phyloP scores from a whole-genome alignment of 1,284 basidiomycete genomes.

The Microbotryum lychnidis-dioicae region DNA sequence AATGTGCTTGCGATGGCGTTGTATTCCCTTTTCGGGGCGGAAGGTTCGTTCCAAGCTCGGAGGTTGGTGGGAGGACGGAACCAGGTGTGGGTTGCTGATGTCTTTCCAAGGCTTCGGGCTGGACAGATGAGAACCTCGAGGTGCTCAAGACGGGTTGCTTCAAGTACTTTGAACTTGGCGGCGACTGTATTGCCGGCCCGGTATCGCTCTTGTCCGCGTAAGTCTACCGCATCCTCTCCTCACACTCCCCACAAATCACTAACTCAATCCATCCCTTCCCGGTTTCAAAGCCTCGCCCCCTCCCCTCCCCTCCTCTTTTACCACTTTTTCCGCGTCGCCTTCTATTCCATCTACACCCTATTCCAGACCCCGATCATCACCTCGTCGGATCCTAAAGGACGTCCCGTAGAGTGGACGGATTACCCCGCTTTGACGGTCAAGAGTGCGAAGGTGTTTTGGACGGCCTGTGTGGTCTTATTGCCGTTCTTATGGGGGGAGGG shows the following conservation, averaged over 20 bases:
- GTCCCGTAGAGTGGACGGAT: conserved; percentile 45
- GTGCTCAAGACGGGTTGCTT: conserved; percentile 89
- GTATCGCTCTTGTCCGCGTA: conserved; percentile 78
- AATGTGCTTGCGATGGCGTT: conserved; percentile 85
- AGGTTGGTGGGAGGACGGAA: neutral
- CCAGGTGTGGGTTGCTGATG: no score
- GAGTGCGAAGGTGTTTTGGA: conserved; percentile 63
- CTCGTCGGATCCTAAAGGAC: conserved; percentile 31
- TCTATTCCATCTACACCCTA: conserved; percentile 50
- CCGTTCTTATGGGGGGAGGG: conserved; percentile 78
- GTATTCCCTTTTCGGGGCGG: conserved; percentile 79
- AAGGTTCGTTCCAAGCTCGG: conserved; percentile 52
- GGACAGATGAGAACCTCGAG: conserved; percentile 61
- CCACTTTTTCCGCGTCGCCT: conserved; percentile 92
- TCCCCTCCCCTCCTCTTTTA: conserved; percentile 69
- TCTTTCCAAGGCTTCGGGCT: neutral
- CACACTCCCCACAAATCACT: neutral
- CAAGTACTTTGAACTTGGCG: conserved; percentile 93
- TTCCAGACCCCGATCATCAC: conserved; percentile 50
- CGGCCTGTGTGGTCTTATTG: conserved; percentile 73
- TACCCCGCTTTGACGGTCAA: conserved; percentile 56
- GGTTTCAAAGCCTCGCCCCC: conserved; percentile 50
- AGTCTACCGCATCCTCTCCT: conserved; percentile 34
- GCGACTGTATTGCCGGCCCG: conserved; percentile 78
- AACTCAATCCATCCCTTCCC: neutral